Conservation (phyloP, 768 basidiomycete genomes). For the Lentinula sp. region DNA sequence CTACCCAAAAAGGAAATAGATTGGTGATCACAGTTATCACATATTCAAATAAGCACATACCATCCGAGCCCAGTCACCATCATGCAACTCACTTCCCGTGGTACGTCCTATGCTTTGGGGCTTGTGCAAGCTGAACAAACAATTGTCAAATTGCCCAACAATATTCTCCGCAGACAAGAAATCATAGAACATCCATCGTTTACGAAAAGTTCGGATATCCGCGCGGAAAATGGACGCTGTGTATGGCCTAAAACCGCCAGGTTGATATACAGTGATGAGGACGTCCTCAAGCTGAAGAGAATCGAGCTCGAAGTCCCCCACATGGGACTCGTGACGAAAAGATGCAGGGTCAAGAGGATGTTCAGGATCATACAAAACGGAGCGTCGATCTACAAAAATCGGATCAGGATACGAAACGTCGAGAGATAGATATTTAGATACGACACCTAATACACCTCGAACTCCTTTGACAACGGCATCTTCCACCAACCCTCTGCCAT, state of each 20-base stretch:
- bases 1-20: conserved; percentile 29
- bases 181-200: conserved; percentile 95
- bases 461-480: conserved; percentile 93
- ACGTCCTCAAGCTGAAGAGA: conserved; percentile 89
- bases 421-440: not conserved
- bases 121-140: conserved; percentile 91
- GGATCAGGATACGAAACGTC: not conserved
- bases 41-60: conserved; percentile 35
- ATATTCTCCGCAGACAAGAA: conserved; percentile 91
- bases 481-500: conserved; percentile 89
- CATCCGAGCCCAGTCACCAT: conserved; percentile 86
- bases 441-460: conserved; percentile 81
- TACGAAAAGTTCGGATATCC: conserved; percentile 75
- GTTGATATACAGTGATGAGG: conserved; percentile 91
- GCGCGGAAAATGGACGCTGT: conserved; percentile 93
- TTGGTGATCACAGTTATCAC: not conserved
- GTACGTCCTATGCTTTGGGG: conserved; percentile 94
- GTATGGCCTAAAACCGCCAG: conserved; percentile 86
- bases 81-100: conserved; percentile 77
- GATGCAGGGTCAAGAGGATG: conserved; percentile 74
- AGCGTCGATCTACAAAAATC: conserved; percentile 62
- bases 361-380: conserved; percentile 80
- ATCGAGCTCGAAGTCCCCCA: conserved; percentile 91
- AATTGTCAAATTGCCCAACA: conserved; percentile 97
- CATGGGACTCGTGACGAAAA: conserved; percentile 67